These are phyloP conservation scores for Fraxinus floribunda DNA, from an alignment of 305 asterid genomes.

Conservation along the genomic window DNA sequence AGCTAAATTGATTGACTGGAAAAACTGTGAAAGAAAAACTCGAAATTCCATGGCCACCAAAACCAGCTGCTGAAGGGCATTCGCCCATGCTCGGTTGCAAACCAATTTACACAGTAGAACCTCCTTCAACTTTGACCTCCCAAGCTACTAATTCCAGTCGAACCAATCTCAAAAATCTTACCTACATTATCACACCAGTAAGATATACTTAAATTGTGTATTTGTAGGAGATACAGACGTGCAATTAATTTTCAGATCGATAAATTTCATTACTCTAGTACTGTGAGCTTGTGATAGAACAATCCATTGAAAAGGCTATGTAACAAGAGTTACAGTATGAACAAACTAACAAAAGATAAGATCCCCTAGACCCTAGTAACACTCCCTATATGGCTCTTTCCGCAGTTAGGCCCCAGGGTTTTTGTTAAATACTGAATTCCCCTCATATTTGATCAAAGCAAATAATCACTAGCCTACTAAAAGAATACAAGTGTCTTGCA, in stretches of 20 bases:
- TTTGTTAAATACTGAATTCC: not conserved
- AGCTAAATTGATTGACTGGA: conserved; percentile 12
- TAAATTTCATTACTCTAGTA: not conserved
- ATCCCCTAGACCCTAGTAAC: not conserved
- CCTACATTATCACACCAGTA: conserved; percentile 40
- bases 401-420: not conserved
- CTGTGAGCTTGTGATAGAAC: not conserved
- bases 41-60: conserved; percentile 51
- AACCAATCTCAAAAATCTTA: conserved; percentile 67
- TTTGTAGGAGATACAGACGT: not conserved
- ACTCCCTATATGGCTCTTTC: not conserved
- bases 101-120: conserved; percentile 55
- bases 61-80: conserved; percentile 75
- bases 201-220: not conserved
- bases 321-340: not conserved
- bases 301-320: not conserved
- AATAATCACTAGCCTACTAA: not conserved
- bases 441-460: not conserved
- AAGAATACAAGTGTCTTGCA: not conserved
- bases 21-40: conserved; percentile 15
- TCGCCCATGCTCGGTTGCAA: conserved; percentile 47
- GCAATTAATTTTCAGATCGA: not conserved
- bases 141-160: conserved; percentile 75
- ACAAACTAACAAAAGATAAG: not conserved
- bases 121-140: conserved; percentile 77